Base-by-base conservation (phyloP, 441 rosid species). In the Arabidopsis lyrata region DNA sequence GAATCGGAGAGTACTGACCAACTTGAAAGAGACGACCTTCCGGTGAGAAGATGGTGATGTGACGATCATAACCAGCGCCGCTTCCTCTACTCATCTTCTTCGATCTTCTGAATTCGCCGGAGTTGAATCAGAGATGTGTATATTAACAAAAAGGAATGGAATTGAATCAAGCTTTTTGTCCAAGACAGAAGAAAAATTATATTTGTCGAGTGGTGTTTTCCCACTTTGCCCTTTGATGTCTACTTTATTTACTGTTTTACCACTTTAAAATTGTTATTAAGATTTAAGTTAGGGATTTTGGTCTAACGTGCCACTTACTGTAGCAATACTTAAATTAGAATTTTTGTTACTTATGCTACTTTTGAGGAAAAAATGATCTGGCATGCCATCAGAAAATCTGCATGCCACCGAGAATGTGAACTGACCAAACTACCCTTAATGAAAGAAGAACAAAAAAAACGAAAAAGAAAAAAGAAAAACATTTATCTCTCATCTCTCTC, bases 11-110 rank as follows among this genome's bases (percentile, higher is more conserved):
- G 47, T 13, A 80, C 93, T 50, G 57, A 91, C 98, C 97, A 20
- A 94, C 97, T 90, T 94, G 98, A 73, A 90, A 94, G 81, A 91
- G 97, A 52, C 98, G 98, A 58, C 98, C 97, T 76, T 94, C 98
- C 6, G 97, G 98, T 1, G 98, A 94, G 88, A 94, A 94, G 80
- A 94, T 91, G 24, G 97, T 91, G 83, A 94, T 94, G 81, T 91
- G 98, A 16, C 98, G 95, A 90, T 93, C 98, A 83, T 94, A 94
- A 7, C 97, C 98, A 0, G 85, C 95, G 65, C 97, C 97, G 62
- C 97, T 94, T 83, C 96, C 98, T 82, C 97, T 87, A 56, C 98
- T 94, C 98, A 94, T 94, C 54, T 49, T 49, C 14, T 36, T 87
- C 57, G 0, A 11, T n/a, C 31, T 29, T 27, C n/a, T 36, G 39